Percentiles rank a stretch among this genome's conserved stretches.
Conservation (phyloP, 352 stramenopile species). For the Pythium aquatile region DNA sequence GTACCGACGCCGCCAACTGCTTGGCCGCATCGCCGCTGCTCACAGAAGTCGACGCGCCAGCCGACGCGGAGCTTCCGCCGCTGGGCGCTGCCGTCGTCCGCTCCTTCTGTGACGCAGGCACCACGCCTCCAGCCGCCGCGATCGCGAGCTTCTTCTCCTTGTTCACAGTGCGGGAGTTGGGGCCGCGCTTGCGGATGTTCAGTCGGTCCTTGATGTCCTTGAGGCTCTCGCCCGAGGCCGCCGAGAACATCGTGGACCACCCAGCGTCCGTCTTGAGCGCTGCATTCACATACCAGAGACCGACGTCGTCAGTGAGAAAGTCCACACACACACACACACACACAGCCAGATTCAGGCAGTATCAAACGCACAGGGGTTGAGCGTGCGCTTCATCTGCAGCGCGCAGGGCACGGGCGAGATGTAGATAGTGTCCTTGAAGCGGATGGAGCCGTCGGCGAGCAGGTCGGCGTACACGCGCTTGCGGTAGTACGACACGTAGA, state of each 20-base stretch:
- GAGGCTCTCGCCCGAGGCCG: slow-evolving; percentile 58
- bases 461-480: slow-evolving; percentile 77
- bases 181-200: slow-evolving; percentile 69
- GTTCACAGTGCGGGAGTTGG: slow-evolving; percentile 47
- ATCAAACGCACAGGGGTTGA: slow-evolving; percentile 65
- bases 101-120: slow-evolving; percentile 17
- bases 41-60: background rate
- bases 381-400: slow-evolving; percentile 78
- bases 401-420: slow-evolving; percentile 67
- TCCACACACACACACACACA: background rate
- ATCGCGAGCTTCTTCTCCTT: slow-evolving; percentile 55
- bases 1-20: slow-evolving; percentile 25
- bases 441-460: slow-evolving; percentile 70
- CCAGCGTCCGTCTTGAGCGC: slow-evolving; percentile 75
- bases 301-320: background rate
- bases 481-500: slow-evolving; percentile 83
- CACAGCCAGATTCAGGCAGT: background rate
- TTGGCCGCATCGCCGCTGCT: slow-evolving; percentile 22
- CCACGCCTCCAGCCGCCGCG: background rate
- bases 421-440: slow-evolving; percentile 77
- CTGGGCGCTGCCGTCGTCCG: slow-evolving; percentile 21
- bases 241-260: slow-evolving; percentile 79
- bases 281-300: slow-evolving; percentile 8
- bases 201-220: slow-evolving; percentile 79
- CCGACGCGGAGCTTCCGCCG: background rate